Conservation (phyloP, 2,329 filamentous ascomycete genomes). For the Epichloe sibirici region DNA sequence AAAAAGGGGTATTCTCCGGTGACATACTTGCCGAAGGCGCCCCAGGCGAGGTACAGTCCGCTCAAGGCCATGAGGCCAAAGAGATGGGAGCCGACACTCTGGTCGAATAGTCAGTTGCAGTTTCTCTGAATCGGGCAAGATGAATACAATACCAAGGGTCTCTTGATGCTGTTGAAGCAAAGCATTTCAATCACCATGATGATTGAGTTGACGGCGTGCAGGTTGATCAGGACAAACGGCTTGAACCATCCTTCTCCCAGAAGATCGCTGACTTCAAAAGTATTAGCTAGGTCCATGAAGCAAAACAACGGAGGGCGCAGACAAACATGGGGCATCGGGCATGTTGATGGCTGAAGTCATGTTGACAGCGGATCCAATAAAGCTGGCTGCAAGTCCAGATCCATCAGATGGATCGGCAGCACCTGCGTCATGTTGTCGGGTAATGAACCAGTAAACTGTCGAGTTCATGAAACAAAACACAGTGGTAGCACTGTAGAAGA, state of each 20-base stretch:
- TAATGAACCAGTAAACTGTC: conserved; percentile 36
- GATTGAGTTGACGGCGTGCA: conserved; percentile 30
- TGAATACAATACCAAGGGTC: conserved; percentile 29
- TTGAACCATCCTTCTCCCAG: conserved; percentile 37
- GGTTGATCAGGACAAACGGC: conserved; percentile 32
- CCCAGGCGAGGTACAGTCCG: conserved; percentile 37
- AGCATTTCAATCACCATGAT: conserved; percentile 34
- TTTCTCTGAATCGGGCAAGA: accelerated
- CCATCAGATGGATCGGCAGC: background rate
- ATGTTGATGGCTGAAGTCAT: background rate
- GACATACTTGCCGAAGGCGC: conserved; percentile 31
- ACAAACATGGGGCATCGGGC: conserved; percentile 15
- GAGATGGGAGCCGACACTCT: conserved; percentile 34
- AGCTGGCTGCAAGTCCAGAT: background rate
- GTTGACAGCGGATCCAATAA: background rate
- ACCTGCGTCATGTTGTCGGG: conserved; percentile 17
- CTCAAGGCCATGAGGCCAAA: conserved; percentile 28
- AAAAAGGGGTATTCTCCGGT: conserved; percentile 37
- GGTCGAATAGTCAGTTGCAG: conserved; percentile 8
- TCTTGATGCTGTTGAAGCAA: conserved; percentile 41
- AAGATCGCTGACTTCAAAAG: conserved; percentile 29
- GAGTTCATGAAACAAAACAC: conserved; percentile 39
- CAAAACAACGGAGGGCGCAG: background rate
- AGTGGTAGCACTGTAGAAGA: conserved; percentile 35
- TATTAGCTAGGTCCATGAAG: conserved; percentile 9